Evolutionary conservation across 2,329 filamentous ascomycete genomes (phyloP).

Genomic region (Aureobasidium pullulans): DNA sequence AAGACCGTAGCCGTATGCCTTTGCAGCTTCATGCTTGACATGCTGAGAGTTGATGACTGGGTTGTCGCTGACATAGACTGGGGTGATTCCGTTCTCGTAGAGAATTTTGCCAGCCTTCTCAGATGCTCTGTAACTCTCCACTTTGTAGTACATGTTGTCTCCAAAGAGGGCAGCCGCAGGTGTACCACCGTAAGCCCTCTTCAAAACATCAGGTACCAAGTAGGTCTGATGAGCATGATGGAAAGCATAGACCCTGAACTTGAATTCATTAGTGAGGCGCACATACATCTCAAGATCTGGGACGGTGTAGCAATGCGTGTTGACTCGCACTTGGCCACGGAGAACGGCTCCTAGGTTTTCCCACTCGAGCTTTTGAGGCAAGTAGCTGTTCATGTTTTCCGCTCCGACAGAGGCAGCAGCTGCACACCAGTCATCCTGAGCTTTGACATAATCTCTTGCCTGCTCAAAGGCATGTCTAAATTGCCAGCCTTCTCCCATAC

Average conservation of each 20-base stretch:
- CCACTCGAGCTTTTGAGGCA: slow-evolving; percentile 57
- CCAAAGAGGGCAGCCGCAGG: slow-evolving; percentile 54
- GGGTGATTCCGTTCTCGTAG: slow-evolving; percentile 56
- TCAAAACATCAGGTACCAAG: slow-evolving; percentile 54
- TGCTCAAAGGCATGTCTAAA: slow-evolving; percentile 62
- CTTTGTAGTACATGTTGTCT: slow-evolving; percentile 67
- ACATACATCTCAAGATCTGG: slow-evolving; percentile 63
- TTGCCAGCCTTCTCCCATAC: slow-evolving; percentile 62
- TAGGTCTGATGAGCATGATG: slow-evolving; percentile 59
- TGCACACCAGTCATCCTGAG: slow-evolving; percentile 62
- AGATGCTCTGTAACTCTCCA: slow-evolving; percentile 57
- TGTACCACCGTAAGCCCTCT: slow-evolving; percentile 32
- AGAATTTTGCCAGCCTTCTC: slow-evolving; percentile 60
- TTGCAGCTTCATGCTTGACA: slow-evolving; percentile 52
- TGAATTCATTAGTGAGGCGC: slow-evolving; percentile 64
- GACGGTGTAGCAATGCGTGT: slow-evolving; percentile 65
- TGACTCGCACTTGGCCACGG: slow-evolving; percentile 60
- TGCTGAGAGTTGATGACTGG: slow-evolving; percentile 64
- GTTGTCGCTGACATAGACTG: slow-evolving; percentile 64
- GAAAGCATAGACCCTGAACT: slow-evolving; percentile 58
- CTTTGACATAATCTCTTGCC: slow-evolving; percentile 48
- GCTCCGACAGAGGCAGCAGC: slow-evolving; percentile 46
- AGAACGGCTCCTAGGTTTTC: slow-evolving; percentile 56
- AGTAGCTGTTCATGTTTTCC: slow-evolving; percentile 48
- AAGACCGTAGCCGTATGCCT: slow-evolving; percentile 35